A percentile compares a stretch with the other conserved stretches of the same genome.
Evolutionary conservation across 345 rosid species (phyloP).

Genomic region (Dimocarpus longan): DNA sequence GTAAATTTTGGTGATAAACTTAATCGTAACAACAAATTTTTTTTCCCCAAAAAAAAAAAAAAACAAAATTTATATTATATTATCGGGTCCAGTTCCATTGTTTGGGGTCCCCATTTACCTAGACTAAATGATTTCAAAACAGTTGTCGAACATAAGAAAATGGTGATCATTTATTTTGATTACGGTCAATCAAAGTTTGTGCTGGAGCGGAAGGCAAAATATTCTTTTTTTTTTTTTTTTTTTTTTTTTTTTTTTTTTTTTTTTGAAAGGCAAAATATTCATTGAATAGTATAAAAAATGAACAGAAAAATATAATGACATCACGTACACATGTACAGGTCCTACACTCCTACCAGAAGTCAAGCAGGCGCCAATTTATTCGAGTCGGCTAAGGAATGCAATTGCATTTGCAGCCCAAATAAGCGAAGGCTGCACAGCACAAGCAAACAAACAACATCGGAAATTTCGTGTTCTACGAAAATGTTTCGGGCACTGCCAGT

Average conservation of each 20-base stretch:
- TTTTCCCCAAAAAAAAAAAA: too few relatives aligned
- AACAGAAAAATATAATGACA: not conserved
- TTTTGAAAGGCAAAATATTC: not conserved
- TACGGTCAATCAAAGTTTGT: not conserved
- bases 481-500: slow-evolving; percentile 37
- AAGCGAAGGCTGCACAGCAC: not conserved
- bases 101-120: too few relatives aligned
- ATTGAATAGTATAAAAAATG: too few relatives aligned
- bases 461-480: slow-evolving; percentile 3
- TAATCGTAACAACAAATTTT: too few relatives aligned
- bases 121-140: not conserved
- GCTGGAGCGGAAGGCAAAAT: not conserved
- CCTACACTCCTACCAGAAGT: slow-evolving; percentile 4
- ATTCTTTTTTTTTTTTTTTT: too few relatives aligned
- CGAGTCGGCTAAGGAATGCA: not conserved
- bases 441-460: not conserved
- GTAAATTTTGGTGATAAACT: too few relatives aligned
- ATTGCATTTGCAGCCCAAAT: not conserved
- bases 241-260: too few relatives aligned
- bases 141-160: not conserved
- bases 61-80: too few relatives aligned
- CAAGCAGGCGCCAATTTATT: slow-evolving; percentile 8
- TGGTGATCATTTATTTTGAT: not conserved
- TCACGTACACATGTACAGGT: not conserved
- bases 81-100: too few relatives aligned